A percentile compares a stretch with the other conserved stretches of the same genome.
Evolutionary conservation across 352 stramenopile genomes (phyloP).

Genomic region (Globisporangium takayamanum): DNA sequence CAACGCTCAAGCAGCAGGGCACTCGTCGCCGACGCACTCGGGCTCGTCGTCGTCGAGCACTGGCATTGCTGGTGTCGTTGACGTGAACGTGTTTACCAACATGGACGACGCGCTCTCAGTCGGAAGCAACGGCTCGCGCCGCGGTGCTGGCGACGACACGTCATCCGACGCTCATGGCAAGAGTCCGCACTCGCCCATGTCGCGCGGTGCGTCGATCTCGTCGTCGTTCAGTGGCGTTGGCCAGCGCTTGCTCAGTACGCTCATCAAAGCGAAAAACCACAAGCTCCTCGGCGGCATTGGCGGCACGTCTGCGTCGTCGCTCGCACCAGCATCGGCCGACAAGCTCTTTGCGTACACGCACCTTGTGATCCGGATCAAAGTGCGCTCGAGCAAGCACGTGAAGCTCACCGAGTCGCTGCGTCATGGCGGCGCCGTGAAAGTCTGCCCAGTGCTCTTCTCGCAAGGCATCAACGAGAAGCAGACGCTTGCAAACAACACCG

Average conservation of each 20-base stretch:
- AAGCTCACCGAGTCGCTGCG: conserved; percentile 55
- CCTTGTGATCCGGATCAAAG: conserved; percentile 77
- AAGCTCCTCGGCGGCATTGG: conserved; percentile 40
- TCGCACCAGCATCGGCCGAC: conserved; percentile 35
- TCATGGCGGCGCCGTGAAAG: conserved; percentile 53
- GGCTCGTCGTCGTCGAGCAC: conserved; percentile 24
- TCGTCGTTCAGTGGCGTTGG: conserved; percentile 64
- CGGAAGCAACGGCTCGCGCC: conserved; percentile 23
- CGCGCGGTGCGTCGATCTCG: conserved; percentile 11
- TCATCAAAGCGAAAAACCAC: conserved; percentile 64
- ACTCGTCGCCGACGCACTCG: conserved; percentile 15
- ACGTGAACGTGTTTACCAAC: conserved; percentile 77
- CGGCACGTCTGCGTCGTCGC: conserved; percentile 24
- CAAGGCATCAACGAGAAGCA: conserved; percentile 93
- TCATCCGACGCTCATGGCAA: conserved; percentile 15
- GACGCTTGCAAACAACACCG: conserved; percentile 87
- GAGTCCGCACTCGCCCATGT: conserved; percentile 1
- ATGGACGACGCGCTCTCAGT: conserved; percentile 60
- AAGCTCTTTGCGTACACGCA: conserved; percentile 63
- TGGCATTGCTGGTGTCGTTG: conserved; percentile 65
- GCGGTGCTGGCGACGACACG: conserved; percentile 12
- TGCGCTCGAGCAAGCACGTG: conserved; percentile 59
- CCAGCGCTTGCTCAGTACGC: conserved; percentile 56
- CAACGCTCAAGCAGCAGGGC: background rate
- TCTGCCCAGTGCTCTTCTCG: conserved; percentile 74